These are phyloP conservation scores for Paramecium pentaurelia DNA, from an alignment of 73 alveolate species.

Conservation along the genomic window DNA sequence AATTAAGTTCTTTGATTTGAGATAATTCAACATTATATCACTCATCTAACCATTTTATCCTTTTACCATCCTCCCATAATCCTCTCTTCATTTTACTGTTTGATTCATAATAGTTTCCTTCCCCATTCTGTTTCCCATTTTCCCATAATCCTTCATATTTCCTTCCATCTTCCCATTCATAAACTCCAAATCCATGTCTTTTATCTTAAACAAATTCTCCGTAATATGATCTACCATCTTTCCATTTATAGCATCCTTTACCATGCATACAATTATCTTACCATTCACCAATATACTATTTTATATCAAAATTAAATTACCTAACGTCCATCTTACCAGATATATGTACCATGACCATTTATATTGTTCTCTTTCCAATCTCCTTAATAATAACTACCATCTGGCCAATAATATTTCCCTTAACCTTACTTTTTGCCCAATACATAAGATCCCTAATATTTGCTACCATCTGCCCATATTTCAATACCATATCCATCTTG, in stretches of 20 bases:
- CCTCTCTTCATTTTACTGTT: not conserved
- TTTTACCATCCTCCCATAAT: slow-evolving; percentile 47
- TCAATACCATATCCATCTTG: slow-evolving; percentile 78
- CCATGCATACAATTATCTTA: slow-evolving; percentile 77
- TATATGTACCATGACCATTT: slow-evolving; percentile 69
- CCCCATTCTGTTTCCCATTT: slow-evolving; percentile 59
- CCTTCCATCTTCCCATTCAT: slow-evolving; percentile 63
- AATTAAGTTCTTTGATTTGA: not conserved
- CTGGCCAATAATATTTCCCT: slow-evolving; percentile 77
- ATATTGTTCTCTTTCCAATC: slow-evolving; percentile 74
- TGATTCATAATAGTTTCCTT: slow-evolving; percentile 23
- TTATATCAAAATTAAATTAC: slow-evolving; percentile 31
- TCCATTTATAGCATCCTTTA: slow-evolving; percentile 79
- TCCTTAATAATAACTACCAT: slow-evolving; percentile 78
- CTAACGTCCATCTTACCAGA: slow-evolving; percentile 61
- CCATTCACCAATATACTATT: slow-evolving; percentile 77
- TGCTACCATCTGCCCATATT: slow-evolving; percentile 71
- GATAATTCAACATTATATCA: not conserved
- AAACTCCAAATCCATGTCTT: slow-evolving; percentile 76
- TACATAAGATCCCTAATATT: slow-evolving; percentile 66
- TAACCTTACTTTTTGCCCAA: slow-evolving; percentile 67
- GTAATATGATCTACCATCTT: slow-evolving; percentile 76
- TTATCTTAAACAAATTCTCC: slow-evolving; percentile 77
- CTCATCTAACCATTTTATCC: slow-evolving; percentile 20
- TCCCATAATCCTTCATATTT: slow-evolving; percentile 63